Conservation (phyloP, 176 grass and related monocot genomes). For the Zoysia pacifica region DNA sequence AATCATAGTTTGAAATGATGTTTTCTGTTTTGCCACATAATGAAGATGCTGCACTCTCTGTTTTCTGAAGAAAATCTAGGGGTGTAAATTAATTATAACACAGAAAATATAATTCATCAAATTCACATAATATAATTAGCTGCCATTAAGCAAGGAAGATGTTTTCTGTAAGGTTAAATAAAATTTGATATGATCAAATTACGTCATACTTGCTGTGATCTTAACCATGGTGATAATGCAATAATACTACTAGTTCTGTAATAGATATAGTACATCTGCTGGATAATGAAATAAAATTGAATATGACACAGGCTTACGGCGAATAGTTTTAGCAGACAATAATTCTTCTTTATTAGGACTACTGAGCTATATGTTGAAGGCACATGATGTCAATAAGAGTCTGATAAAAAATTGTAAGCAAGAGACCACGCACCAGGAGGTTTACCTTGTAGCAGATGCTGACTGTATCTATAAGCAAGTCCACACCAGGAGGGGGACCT, state of each 20-base stretch:
- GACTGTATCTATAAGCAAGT: conserved; percentile 84
- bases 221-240: not conserved
- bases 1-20: conserved; percentile 65
- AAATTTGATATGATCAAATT: not conserved
- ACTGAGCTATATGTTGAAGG: conserved; percentile 10
- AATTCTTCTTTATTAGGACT: conserved; percentile 4
- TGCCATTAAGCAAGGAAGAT: not conserved
- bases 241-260: not conserved
- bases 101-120: not conserved
- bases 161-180: not conserved
- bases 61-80: conserved; percentile 54
- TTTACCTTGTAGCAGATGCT: conserved; percentile 62
- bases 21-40: conserved; percentile 44
- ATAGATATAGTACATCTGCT: conserved; percentile 20
- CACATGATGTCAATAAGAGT: conserved; percentile 19
- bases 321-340: conserved; percentile 28
- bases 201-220: not conserved
- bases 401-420: conserved; percentile 12
- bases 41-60: conserved; percentile 34
- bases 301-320: not conserved
- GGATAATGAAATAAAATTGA: conserved; percentile 11
- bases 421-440: conserved; percentile 7
- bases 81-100: conserved; percentile 21
- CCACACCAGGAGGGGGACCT: conserved; percentile 72
- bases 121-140: not conserved